Evolutionary conservation across 2,329 filamentous ascomycete species (phyloP).

Genomic region (Venturia aucupariae): DNA sequence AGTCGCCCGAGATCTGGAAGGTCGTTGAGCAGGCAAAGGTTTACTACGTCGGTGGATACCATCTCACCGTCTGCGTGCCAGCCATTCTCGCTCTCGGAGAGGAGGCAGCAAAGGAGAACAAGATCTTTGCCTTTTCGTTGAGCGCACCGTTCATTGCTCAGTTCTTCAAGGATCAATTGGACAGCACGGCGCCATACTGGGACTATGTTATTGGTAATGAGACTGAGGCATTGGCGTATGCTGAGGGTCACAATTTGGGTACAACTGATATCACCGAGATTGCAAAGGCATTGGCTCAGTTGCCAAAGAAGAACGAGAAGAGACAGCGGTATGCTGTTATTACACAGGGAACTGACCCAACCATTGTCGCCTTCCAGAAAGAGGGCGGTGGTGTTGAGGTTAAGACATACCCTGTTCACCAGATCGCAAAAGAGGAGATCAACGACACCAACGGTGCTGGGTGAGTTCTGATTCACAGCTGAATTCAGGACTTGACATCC

Average conservation of each 20-base stretch:
- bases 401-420: constrained; percentile 71
- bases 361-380: constrained; percentile 67
- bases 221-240: constrained; percentile 83
- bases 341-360: constrained; percentile 90
- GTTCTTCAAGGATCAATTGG: constrained; percentile 95
- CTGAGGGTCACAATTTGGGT: constrained; percentile 65
- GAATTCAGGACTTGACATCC: background rate
- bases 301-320: constrained; percentile 85
- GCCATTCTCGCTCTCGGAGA: constrained; percentile 85
- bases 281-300: constrained; percentile 71
- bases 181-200: constrained; percentile 80
- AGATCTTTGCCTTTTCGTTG: constrained; percentile 81
- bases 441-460: constrained; percentile 93
- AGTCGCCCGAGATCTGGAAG: constrained; percentile 83
- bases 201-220: constrained; percentile 97
- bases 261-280: constrained; percentile 73
- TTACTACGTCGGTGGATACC: constrained; percentile 93
- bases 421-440: constrained; percentile 69
- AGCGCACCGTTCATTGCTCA: constrained; percentile 92
- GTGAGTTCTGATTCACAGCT: constrained; percentile 29
- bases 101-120: constrained; percentile 82
- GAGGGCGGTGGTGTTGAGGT: constrained; percentile 55
- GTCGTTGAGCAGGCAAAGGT: constrained; percentile 80
- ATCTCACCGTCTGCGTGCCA: constrained; percentile 90
- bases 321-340: constrained; percentile 80